Base-by-base conservation (phyloP, 75 land plant genomes). In the Cryptomeria japonica region DNA sequence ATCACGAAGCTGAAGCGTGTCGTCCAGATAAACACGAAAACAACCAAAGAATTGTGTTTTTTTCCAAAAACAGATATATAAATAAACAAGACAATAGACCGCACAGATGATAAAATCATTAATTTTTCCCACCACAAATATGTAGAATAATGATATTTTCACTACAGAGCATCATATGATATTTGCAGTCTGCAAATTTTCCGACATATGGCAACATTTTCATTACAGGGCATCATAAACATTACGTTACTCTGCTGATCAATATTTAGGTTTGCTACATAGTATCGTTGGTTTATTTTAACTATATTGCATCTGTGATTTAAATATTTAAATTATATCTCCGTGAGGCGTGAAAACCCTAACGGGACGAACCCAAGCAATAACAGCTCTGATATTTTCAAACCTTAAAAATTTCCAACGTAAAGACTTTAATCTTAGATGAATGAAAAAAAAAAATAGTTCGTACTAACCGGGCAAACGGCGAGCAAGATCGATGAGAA, bases 401-500 rank as follows among this genome's bases (percentile, higher is more conserved):
- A 37, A 78, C 80, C 38, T 36, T 78, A 18, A 78, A 78, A 78
- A 13, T 78, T 3, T 13, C 0, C 9, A 37, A 78, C 10, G 41
- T 16, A 78, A n/a, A 75, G 3, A 78, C 22, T 36, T 15, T 36
- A 3, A 37, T 15, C 14, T 12, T 41, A 18, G n/a, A 36, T 3
- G 70, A 64, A 64, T 7, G 28, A 25, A 4, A 64, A 64, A 25
- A 4, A 64, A 64, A 25, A 7, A 25, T 0, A 25, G 68, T 51
- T 51, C n/a, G 28, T 64, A n/a, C 89, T 82, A 87, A 96, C 98
- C 95, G 44, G 98, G 99, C 87, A 97, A 87, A 73, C 88, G 91
- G 32, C 68, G 85, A 79, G 93, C 93, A 41, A 97, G 58, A 64
- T 92, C 34, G 13, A 87, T 49, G 18, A 97, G 87, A 76, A 86